Conservation (phyloP, 257 asterid genomes). For the Solanum etuberosum region DNA sequence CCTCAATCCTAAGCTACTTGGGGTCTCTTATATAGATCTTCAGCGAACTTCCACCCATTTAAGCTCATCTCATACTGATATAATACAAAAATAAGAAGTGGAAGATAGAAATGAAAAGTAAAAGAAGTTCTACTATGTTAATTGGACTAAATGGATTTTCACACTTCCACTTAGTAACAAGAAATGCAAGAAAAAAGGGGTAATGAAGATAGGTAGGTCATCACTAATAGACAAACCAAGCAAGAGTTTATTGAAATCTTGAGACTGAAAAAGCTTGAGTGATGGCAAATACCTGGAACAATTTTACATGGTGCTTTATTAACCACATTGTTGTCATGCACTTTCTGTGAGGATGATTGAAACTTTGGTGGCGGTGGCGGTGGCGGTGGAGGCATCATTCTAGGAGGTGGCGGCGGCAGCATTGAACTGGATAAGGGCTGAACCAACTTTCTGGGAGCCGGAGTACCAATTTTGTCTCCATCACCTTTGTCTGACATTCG, state of each 20-base stretch:
- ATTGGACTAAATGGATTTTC: not conserved
- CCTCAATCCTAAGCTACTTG: not conserved
- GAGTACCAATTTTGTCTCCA: conserved; percentile 19
- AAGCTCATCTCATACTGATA: not conserved
- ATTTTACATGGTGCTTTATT: conserved; percentile 22
- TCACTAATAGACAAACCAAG: not conserved
- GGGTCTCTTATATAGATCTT: not conserved
- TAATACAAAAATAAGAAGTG: not conserved
- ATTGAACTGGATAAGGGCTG: conserved; percentile 22
- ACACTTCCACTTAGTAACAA: not conserved
- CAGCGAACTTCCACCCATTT: not conserved
- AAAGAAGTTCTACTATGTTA: not conserved
- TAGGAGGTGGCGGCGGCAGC: conserved; percentile 21
- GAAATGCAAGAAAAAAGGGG: not conserved
- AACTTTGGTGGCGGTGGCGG: conserved; percentile 58
- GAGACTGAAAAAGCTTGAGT: not conserved
- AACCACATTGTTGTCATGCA: conserved; percentile 12
- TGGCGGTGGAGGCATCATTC: conserved; percentile 41
- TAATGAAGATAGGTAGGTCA: not conserved
- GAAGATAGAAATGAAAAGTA: not conserved
- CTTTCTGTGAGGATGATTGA: conserved; percentile 19
- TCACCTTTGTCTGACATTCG: conserved; percentile 63
- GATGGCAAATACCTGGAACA: conserved; percentile 52
- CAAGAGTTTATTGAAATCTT: not conserved
- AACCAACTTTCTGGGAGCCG: conserved; percentile 24